Percentiles rank a stretch among this genome's conserved stretches.
Evolutionary conservation across 352 stramenopile species (phyloP).

Genomic region (Globisporangium alternatum): DNA sequence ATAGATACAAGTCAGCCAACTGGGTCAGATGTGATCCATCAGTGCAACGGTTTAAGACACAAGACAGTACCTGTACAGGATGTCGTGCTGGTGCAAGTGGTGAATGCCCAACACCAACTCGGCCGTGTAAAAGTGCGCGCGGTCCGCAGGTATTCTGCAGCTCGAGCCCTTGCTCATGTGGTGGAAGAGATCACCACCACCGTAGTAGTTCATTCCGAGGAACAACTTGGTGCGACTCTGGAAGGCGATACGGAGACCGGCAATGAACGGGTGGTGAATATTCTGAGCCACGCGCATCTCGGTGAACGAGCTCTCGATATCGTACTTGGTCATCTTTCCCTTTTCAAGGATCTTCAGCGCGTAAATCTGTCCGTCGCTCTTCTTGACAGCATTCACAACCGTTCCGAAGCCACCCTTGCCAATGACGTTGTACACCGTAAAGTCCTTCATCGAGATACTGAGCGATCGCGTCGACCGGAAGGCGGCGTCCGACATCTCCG

Average conservation of each 20-base stretch:
- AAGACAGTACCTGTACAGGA: slow-evolving; percentile 84
- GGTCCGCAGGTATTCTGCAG: slow-evolving; percentile 76
- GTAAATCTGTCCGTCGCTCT: slow-evolving; percentile 88
- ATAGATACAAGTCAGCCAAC: background rate
- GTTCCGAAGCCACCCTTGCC: slow-evolving; percentile 86
- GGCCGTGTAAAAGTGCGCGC: slow-evolving; percentile 91
- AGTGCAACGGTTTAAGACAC: background rate
- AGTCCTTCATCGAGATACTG: slow-evolving; percentile 88
- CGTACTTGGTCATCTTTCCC: slow-evolving; percentile 88
- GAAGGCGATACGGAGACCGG: slow-evolving; percentile 82
- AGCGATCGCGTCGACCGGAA: slow-evolving; percentile 81
- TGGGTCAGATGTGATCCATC: background rate
- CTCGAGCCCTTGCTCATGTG: slow-evolving; percentile 89
- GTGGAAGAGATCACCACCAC: slow-evolving; percentile 82
- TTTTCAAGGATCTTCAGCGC: slow-evolving; percentile 91
- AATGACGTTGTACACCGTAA: slow-evolving; percentile 90
- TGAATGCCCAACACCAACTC: slow-evolving; percentile 92
- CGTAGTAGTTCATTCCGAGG: slow-evolving; percentile 88
- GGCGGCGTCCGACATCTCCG: slow-evolving; percentile 70
- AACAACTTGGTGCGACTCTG: slow-evolving; percentile 87
- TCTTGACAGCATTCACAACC: slow-evolving; percentile 88
- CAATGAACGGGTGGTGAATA: slow-evolving; percentile 88
- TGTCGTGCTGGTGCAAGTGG: slow-evolving; percentile 92
- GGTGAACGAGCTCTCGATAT: slow-evolving; percentile 87
- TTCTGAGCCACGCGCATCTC: slow-evolving; percentile 89